Conservation (phyloP, 495 filamentous ascomycete species). For the Venustampulla echinocandica region DNA sequence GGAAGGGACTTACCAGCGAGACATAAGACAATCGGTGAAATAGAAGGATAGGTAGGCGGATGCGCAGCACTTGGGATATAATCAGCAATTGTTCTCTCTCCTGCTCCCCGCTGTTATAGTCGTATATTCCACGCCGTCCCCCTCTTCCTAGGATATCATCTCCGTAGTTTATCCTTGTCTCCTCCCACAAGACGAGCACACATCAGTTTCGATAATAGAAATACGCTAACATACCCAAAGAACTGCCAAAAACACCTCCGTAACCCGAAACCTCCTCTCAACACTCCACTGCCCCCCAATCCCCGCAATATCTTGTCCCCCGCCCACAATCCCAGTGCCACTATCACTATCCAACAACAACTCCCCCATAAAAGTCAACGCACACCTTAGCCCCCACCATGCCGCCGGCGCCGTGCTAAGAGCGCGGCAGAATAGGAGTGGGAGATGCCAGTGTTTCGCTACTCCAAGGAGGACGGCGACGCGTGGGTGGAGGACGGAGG, state of each 20-base stretch:
- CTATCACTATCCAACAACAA: conserved; percentile 29
- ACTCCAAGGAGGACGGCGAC: conserved; percentile 58
- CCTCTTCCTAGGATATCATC: neutral
- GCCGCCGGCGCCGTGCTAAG: conserved; percentile 50
- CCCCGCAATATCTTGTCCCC: too few species aligned
- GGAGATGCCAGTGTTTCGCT: conserved; percentile 52
- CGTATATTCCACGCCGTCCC: neutral
- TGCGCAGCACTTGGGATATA: conserved; percentile 55
- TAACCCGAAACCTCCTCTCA: conserved; percentile 44
- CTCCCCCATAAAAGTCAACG: conserved; percentile 50
- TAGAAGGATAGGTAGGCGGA: conserved; percentile 82
- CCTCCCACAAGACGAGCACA: too few species aligned
- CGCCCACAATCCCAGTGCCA: too few species aligned
- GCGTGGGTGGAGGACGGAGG: conserved; percentile 45
- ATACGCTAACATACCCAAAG: conserved; percentile 58
- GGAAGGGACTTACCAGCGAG: conserved; percentile 56
- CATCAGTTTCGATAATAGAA: conserved; percentile 1
- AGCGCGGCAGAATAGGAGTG: conserved; percentile 52
- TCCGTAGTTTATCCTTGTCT: neutral
- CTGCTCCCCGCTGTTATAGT: conserved; percentile 4
- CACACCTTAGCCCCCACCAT: conserved; percentile 56
- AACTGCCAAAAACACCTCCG: conserved; percentile 70
- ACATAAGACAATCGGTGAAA: conserved; percentile 90
- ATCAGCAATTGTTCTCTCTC: conserved; percentile 12
- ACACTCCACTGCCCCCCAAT: conserved; percentile 16